Conservation (phyloP, 306 rosid genomes). For the Cicer pinnatifidum region DNA sequence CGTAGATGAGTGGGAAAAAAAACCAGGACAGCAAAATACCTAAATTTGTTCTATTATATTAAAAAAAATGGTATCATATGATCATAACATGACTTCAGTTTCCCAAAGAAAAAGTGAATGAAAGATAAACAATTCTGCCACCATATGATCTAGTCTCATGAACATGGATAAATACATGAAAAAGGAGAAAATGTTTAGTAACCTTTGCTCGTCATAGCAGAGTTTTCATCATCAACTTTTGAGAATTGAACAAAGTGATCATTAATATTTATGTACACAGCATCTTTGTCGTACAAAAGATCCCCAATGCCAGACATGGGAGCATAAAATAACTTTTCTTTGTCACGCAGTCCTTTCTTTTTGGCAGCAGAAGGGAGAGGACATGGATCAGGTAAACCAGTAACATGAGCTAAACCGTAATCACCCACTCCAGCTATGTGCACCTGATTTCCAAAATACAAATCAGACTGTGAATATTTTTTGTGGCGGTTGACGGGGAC, state of each 20-base stretch:
- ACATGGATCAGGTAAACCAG: slow-evolving; percentile 86
- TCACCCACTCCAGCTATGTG: slow-evolving; percentile 98
- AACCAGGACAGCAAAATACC: slow-evolving; percentile 16
- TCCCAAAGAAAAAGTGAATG: slow-evolving; percentile 35
- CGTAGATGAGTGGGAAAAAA: slow-evolving; percentile 6
- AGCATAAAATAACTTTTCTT: slow-evolving; percentile 85
- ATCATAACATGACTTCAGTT: slow-evolving; percentile 23
- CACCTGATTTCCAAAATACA: slow-evolving; percentile 62
- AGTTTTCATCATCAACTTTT: slow-evolving; percentile 62
- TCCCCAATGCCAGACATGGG: slow-evolving; percentile 99
- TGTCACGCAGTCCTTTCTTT: slow-evolving; percentile 95
- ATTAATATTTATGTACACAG: slow-evolving; percentile 85
- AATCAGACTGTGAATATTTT: slow-evolving; percentile 33
- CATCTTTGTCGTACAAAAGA: slow-evolving; percentile 93
- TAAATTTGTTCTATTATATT: not conserved
- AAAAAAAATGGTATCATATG: slow-evolving; percentile 23
- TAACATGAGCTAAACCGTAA: slow-evolving; percentile 62
- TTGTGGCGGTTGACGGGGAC: not conserved
- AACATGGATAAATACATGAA: slow-evolving; percentile 7
- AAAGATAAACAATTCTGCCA: slow-evolving; percentile 28
- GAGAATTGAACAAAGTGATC: slow-evolving; percentile 87
- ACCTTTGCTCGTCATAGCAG: slow-evolving; percentile 62
- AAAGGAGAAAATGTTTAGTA: slow-evolving; percentile 15
- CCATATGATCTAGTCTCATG: slow-evolving; percentile 1
- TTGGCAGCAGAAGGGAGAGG: slow-evolving; percentile 98